These are phyloP conservation scores for Cenchrus purpureus DNA, from an alignment of 176 grass and related monocot genomes.

Conservation along the genomic window DNA sequence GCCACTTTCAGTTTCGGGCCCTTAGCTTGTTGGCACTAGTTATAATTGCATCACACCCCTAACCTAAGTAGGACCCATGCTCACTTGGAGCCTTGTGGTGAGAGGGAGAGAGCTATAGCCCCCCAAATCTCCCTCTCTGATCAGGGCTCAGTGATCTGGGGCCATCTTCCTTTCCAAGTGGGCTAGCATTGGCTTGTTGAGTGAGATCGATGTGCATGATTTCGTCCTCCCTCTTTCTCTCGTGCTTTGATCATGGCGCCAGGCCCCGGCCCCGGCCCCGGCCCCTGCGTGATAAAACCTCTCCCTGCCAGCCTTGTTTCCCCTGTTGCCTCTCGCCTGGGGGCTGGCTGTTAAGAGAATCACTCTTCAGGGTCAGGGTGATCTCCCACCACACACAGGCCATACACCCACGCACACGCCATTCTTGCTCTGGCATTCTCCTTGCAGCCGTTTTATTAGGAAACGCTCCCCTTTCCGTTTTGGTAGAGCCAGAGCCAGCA, in stretches of 20 bases:
- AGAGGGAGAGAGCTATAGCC: conserved; percentile 20
- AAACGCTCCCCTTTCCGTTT: conserved; percentile 75
- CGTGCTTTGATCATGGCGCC: conserved; percentile 51
- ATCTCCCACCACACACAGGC: background rate
- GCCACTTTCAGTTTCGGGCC: conserved; percentile 41
- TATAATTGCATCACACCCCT: background rate
- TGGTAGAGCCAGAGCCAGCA: conserved; percentile 16
- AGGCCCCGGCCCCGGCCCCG: background rate
- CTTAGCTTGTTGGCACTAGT: background rate
- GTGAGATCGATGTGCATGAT: conserved; percentile 31
- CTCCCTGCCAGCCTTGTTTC: conserved; percentile 47
- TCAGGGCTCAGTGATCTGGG: conserved; percentile 48
- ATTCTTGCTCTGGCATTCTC: background rate
- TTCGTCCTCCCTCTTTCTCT: conserved; percentile 33
- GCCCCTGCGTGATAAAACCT: conserved; percentile 52
- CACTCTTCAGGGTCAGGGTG: background rate
- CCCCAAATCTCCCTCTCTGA: conserved; percentile 52
- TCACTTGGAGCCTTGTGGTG: conserved; percentile 48
- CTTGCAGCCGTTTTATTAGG: conserved; percentile 86
- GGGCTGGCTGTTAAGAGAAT: background rate
- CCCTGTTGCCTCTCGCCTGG: conserved; percentile 34
- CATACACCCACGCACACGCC: background rate
- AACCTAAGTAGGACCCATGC: conserved; percentile 49
- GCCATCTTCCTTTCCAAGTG: conserved; percentile 54
- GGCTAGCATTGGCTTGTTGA: conserved; percentile 28